Evolutionary conservation across 768 basidiomycete genomes (phyloP), one percentile per base, ranked within the genome.

Genomic region (Hygrophorus russula): DNA sequence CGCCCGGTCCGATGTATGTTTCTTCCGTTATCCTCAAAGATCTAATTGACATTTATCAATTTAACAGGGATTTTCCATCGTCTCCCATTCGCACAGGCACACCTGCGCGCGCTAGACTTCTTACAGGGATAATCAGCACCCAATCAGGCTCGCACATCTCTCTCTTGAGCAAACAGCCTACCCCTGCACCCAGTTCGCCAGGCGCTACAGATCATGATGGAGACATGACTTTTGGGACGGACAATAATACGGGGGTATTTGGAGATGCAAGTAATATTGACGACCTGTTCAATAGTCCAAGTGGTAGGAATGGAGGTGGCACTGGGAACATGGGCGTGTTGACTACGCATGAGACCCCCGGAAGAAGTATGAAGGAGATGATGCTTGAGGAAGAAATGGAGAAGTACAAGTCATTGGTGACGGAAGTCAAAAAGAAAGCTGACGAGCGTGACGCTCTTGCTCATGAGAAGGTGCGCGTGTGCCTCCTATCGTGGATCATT

Each of bases 61-160:
- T 5, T 17, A 11, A 7, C 35, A 34, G 15, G 2, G 31, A 36
- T 12, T 17, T 33, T 43, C 15, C 32, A 9, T 17, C 24, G 18
- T 34, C 42, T 12, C 32, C 32, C 34, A 14, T n/a, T 33, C 42
- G 40, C 17, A 31, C 42, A 4, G 40, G 33, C 27, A 17, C 9
- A 10, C n/a, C 20, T 5, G 27, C 14, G 14, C 29, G 24, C 15
- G 42, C 49, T 0, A 44, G 44, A 27, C 40, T 48, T 10, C 44
- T 24, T 20, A 38, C 41, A 36, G 47, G 51, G 28, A 42, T 64
- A 29, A 59, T 55, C 19, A 60, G 68, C 30, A 72, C 73, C 5
- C 62, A 64, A 43, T 72, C 72, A 8, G 73, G 73, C 2, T 70
- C 74, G 2, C 49, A 63, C 37, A 74, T 75, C 45, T 62, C 67